phyloP scores from a whole-genome alignment of 208 protist genomes.

The Naegleria fowleri region DNA sequence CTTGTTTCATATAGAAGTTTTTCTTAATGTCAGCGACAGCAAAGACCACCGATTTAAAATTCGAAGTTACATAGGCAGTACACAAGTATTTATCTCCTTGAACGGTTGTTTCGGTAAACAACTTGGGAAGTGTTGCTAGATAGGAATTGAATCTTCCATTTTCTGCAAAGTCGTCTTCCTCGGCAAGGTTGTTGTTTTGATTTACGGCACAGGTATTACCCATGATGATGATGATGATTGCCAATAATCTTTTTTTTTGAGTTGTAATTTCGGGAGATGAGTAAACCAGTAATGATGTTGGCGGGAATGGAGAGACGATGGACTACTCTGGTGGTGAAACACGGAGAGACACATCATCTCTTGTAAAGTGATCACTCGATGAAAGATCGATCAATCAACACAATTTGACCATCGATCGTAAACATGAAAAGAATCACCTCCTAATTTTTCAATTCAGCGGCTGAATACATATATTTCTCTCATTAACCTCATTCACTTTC shows the following conservation, averaged over 20 bases:
- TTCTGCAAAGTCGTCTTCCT: not conserved
- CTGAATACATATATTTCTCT: no score
- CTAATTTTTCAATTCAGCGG: no score
- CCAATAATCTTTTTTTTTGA: not conserved
- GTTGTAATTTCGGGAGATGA: not conserved
- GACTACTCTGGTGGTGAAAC: no score
- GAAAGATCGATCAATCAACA: no score
- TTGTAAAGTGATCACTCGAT: no score
- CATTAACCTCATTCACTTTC: no score
- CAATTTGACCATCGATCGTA: no score
- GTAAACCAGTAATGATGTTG: not conserved
- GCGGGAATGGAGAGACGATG: no score
- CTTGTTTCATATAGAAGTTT: conserved; percentile 11
- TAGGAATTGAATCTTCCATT: conserved; percentile 18
- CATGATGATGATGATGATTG: not conserved
- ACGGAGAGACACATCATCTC: no score
- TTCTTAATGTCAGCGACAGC: not conserved
- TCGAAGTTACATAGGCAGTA: not conserved
- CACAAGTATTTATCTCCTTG: not conserved
- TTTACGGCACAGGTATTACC: not conserved
- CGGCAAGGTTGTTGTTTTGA: not conserved
- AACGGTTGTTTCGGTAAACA: not conserved
- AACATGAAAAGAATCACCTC: no score
- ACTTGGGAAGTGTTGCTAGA: not conserved
- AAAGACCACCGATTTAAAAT: conserved; percentile 5